Evolutionary conservation across 495 filamentous ascomycete genomes (phyloP).

Genomic region (Aspergillus ostianus): DNA sequence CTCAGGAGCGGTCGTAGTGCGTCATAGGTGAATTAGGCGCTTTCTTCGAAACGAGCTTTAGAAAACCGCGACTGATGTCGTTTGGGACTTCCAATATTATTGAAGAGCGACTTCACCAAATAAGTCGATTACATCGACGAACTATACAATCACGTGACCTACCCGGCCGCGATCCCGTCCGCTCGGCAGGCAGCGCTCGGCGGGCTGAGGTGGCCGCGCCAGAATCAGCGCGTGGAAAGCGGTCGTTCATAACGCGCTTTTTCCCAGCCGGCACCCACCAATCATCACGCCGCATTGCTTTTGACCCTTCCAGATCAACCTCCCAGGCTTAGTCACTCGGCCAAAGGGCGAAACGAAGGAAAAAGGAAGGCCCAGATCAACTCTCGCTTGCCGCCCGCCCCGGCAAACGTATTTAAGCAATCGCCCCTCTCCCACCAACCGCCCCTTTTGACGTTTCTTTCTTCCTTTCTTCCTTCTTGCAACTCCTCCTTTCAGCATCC

Average conservation of each 20-base stretch:
- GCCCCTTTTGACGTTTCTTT: slow-evolving; percentile 7
- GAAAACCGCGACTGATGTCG: too few species aligned
- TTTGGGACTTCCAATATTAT: too few species aligned
- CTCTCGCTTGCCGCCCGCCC: slow-evolving; percentile 25
- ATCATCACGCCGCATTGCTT: slow-evolving; percentile 36
- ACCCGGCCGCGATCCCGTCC: neutral
- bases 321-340: slow-evolving; percentile 31
- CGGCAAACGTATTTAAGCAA: slow-evolving; percentile 35
- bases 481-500: slow-evolving; percentile 22
- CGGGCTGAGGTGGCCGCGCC: too few species aligned
- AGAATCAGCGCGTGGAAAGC: slow-evolving; percentile 37
- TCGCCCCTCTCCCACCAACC: slow-evolving; percentile 17
- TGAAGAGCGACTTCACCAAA: too few species aligned
- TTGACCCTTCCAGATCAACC: slow-evolving; percentile 22
- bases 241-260: slow-evolving; percentile 46
- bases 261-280: slow-evolving; percentile 36
- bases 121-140: too few species aligned
- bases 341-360: slow-evolving; percentile 7
- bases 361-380: neutral
- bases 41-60: neutral
- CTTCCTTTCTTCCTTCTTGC: slow-evolving; percentile 21
- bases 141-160: too few species aligned
- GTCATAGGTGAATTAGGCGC: too few species aligned
- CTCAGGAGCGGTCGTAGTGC: too few species aligned
- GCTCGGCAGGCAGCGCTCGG: neutral